Base-by-base conservation (phyloP, 208 protist genomes). In the Trypanosoma brucei region DNA sequence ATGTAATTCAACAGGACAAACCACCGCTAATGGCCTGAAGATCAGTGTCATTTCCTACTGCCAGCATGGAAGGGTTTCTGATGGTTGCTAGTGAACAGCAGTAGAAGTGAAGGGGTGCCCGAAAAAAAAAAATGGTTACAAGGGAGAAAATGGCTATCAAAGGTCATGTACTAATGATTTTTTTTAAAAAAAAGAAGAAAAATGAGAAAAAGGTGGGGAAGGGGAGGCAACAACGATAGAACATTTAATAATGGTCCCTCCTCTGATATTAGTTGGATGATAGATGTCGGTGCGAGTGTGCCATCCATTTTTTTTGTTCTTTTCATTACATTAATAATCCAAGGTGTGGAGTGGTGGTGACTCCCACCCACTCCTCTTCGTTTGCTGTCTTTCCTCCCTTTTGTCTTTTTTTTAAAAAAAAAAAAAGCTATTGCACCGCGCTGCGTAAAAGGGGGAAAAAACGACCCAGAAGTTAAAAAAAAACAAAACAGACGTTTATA, bases 391-490 rank as follows among this genome's bases (percentile, higher is more conserved):
- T 58, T 58, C 35, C 34, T 22, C 31, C 34, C 36, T 36, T 58
- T 44, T 39, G 31, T 46, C 11, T 46, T 11, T 46, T 46, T 46
- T 46, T 46, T 11, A 0, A 14, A 46, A 14, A 6, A 46, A 46
- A 5, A 11, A 46, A 46, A 6, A 46, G 42, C 22, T 51, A 30
- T 3, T 57, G 2, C 30, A 54, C 3, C 48, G 35, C 48, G 6
- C 3, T 48, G 31, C 22, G 22, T 22, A 31, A 30, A 36, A 51
- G 50, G 34, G 30, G 22, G n/a, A 55, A 55, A 44, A 55, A 42
- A 67, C 35, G 22, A 61, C 50, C 11, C 55, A n/a, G 50, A 39
- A 54, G 54, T 37, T 38, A 49, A 55, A 42, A 49, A 44, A 30
- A 34, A 35, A 54, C 49, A 34, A 46, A 11, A 46, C 22, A 22